phyloP scores from a whole-genome alignment of 305 asterid species.

The Fraxinus latifolia region DNA sequence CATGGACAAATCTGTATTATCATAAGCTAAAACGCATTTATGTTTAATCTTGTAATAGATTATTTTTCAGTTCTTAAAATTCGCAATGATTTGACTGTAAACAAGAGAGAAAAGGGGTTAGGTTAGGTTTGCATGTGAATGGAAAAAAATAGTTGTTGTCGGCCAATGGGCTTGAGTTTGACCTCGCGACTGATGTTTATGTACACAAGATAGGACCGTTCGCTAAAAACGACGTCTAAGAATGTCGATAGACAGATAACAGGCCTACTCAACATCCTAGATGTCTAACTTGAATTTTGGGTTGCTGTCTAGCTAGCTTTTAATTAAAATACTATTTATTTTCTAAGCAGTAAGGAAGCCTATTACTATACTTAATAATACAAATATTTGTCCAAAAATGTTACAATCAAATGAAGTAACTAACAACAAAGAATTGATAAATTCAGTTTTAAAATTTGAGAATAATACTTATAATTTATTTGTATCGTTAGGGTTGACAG shows the following conservation, averaged over 20 bases:
- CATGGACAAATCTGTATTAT: slow-evolving; percentile 23
- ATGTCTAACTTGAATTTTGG: no score
- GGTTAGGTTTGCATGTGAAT: slow-evolving; percentile 16
- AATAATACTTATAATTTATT: no score
- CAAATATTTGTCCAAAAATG: no score
- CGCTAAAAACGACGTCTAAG: not conserved
- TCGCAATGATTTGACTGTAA: not conserved
- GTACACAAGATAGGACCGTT: not conserved
- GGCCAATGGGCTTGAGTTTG: slow-evolving; percentile 36
- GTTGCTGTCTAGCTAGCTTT: no score
- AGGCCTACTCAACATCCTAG: not conserved
- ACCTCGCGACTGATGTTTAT: not conserved
- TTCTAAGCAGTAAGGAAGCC: no score
- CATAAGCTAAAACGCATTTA: slow-evolving; percentile 20
- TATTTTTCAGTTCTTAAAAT: not conserved
- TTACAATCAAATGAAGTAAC: no score
- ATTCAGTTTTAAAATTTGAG: no score
- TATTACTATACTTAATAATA: no score
- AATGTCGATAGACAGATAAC: not conserved
- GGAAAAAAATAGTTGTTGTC: slow-evolving; percentile 4
- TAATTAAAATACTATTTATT: no score
- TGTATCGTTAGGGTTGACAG: no score
- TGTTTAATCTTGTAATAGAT: slow-evolving; percentile 18
- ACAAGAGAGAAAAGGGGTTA: not conserved
- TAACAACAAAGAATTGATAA: no score